Percentiles rank a stretch among this genome's conserved stretches.
phyloP scores from a whole-genome alignment of 805 yeast species.

The Myxozyma geophila region DNA sequence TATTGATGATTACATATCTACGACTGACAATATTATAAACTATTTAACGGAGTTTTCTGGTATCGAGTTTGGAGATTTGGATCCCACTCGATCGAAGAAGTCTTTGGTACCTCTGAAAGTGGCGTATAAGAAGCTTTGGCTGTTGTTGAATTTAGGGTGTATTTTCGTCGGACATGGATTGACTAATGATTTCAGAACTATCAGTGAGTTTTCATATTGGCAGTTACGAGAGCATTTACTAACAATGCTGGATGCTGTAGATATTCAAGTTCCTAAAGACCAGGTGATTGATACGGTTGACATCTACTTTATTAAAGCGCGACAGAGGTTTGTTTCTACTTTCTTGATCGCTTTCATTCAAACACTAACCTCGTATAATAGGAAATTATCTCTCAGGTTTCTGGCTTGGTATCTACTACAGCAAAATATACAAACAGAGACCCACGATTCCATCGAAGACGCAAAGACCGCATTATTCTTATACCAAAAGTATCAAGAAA shows the following conservation, averaged over 20 bases:
- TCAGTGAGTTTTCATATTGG: slow-evolving; percentile 48
- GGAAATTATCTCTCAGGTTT: slow-evolving; percentile 78
- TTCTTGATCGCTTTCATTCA: neutral
- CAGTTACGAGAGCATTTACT: neutral
- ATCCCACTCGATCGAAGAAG: slow-evolving; percentile 65
- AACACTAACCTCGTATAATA: neutral
- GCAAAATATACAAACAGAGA: slow-evolving; percentile 83
- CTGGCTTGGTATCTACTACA: slow-evolving; percentile 78
- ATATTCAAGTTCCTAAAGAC: slow-evolving; percentile 78
- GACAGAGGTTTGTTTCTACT: slow-evolving; percentile 54
- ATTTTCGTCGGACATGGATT: slow-evolving; percentile 95
- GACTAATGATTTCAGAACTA: slow-evolving; percentile 87
- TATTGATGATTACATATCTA: slow-evolving; percentile 89
- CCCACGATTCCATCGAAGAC: slow-evolving; percentile 97
- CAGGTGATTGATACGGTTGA: slow-evolving; percentile 92
- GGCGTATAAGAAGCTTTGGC: slow-evolving; percentile 88
- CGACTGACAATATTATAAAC: slow-evolving; percentile 69
- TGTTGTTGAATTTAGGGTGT: slow-evolving; percentile 84
- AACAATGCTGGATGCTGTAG: slow-evolving; percentile 1
- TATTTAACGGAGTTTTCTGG: slow-evolving; percentile 91
- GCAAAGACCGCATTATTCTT: slow-evolving; percentile 82
- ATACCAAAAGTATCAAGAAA: slow-evolving; percentile 71
- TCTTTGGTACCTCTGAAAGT: slow-evolving; percentile 71
- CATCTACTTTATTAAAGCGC: slow-evolving; percentile 72
- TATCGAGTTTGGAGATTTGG: slow-evolving; percentile 89